Conservation (phyloP, 192 early-diverging fungal species). For the Coemansia sp. region DNA sequence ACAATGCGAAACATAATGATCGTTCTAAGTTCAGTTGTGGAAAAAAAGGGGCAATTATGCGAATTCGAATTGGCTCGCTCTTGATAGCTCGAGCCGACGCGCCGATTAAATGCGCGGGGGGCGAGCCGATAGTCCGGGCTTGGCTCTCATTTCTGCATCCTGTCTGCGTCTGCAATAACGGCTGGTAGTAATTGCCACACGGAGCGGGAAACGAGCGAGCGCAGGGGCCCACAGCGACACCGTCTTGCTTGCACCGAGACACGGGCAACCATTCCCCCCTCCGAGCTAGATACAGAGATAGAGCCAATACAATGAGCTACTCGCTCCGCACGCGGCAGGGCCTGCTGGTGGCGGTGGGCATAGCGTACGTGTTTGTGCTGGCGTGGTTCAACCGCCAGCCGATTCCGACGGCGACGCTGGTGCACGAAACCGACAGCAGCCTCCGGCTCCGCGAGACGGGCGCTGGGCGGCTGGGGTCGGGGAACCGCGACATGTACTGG, state of each 20-base stretch:
- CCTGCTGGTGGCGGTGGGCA: constrained; percentile 40
- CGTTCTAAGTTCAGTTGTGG: neutral
- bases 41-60: neutral
- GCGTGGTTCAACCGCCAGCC: constrained; percentile 51
- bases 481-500: constrained; percentile 39
- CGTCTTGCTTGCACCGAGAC: no score
- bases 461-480: constrained; percentile 14
- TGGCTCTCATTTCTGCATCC: no score
- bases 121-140: no score
- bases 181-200: no score
- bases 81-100: no score
- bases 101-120: no score
- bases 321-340: constrained; percentile 40
- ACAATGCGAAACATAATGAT: constrained; percentile 24
- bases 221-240: no score
- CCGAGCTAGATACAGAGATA: no score
- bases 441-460: constrained; percentile 26
- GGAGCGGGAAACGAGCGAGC: no score
- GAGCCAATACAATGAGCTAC: constrained; percentile 46
- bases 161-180: no score
- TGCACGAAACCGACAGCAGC: constrained; percentile 31
- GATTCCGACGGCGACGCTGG: constrained; percentile 42
- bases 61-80: no score
- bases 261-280: no score
- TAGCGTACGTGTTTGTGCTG: constrained; percentile 37